These are phyloP conservation scores for Orbilia oligospora DNA, from an alignment of 2,329 filamentous ascomycete species.

Conservation along the genomic window DNA sequence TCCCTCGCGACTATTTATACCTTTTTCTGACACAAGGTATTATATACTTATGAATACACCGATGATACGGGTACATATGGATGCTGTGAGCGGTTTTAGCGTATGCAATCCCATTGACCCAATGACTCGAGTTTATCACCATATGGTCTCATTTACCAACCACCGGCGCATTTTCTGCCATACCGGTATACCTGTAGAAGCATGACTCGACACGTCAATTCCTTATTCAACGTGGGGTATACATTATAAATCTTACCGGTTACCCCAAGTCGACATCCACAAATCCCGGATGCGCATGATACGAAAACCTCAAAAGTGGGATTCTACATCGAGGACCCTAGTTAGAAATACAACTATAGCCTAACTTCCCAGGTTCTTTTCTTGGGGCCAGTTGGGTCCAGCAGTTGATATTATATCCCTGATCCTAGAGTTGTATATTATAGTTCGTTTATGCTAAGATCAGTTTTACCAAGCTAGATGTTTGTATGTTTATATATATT, in stretches of 20 bases:
- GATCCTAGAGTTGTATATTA: conserved; percentile 15
- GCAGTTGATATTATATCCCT: conserved; percentile 2
- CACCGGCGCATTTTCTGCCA: background rate
- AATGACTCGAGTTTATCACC: conserved; percentile 8
- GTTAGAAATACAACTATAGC: conserved; percentile 2
- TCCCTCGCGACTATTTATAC: conserved; percentile 24
- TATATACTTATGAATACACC: background rate
- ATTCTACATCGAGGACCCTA: conserved; percentile 23
- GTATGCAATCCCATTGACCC: background rate
- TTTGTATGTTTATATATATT: no score
- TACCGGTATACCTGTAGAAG: background rate
- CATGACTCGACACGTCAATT: background rate
- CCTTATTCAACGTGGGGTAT: conserved; percentile 14
- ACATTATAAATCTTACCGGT: conserved; percentile 15
- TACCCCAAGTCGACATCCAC: background rate
- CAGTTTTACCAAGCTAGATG: conserved; percentile 31
- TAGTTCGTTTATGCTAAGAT: conserved; percentile 57
- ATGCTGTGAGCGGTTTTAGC: background rate
- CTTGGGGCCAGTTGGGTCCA: background rate
- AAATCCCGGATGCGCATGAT: background rate
- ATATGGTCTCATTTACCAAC: background rate
- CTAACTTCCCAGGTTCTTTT: conserved; percentile 27
- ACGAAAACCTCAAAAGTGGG: background rate
- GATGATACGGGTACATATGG: background rate
- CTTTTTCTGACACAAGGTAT: background rate